Evolutionary conservation across 805 yeast genomes (phyloP).

Genomic region (Nakazawaea ernobii): DNA sequence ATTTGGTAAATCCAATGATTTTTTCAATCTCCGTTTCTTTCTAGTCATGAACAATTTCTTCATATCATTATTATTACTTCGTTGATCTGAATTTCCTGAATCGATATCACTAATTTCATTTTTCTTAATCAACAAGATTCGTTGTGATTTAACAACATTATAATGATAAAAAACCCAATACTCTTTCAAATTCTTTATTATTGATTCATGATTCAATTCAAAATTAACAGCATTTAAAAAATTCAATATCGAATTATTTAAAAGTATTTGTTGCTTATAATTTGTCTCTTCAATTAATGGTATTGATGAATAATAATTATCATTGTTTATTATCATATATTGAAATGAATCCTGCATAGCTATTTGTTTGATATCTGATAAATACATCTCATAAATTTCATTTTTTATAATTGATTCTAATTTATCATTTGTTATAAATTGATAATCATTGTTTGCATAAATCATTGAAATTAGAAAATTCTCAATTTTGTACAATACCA

Average conservation of each 20-base stretch:
- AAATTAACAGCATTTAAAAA: not conserved
- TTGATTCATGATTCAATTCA: not conserved
- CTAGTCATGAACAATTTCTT: slow-evolving; percentile 1
- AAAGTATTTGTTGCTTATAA: not conserved
- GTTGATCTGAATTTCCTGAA: not conserved
- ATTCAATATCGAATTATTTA: slow-evolving; percentile 1
- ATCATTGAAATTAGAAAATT: not conserved
- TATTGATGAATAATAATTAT: slow-evolving; percentile 1
- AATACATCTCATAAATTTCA: slow-evolving; percentile 1
- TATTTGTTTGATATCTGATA: not conserved
- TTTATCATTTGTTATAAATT: not conserved
- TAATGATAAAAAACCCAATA: slow-evolving; percentile 8
- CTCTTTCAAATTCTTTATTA: slow-evolving; percentile 1
- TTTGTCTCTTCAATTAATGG: not conserved
- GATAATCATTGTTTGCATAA: not conserved
- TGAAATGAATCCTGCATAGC: not conserved
- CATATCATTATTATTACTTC: not conserved
- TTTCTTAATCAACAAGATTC: not conserved
- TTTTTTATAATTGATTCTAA: not conserved
- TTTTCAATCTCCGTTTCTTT: not conserved
- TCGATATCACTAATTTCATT: not conserved
- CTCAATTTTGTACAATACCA: slow-evolving; percentile 1
- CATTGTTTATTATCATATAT: not conserved
- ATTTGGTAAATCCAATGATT: not conserved
- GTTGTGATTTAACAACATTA: not conserved